Evolutionary conservation across 495 filamentous ascomycete species (phyloP), one percentile per base, ranked within the genome.

Genomic region (Talaromyces ruber): DNA sequence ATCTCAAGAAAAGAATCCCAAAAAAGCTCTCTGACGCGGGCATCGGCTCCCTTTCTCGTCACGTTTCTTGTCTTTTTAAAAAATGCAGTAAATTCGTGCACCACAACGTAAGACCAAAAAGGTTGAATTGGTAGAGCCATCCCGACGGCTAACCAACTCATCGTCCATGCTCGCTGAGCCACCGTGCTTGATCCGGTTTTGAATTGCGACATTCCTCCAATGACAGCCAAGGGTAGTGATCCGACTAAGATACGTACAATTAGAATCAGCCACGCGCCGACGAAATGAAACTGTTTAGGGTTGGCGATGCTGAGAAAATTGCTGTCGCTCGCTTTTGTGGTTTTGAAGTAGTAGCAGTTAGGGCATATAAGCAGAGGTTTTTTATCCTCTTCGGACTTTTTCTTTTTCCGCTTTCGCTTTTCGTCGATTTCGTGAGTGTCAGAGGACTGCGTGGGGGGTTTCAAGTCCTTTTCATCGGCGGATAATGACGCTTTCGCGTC

Each of bases 141-240:
- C 3, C 71, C 71, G 0, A 67, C 52, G 4, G 67, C 65, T 24
- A 77, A 32, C 75, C 74, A 77, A 3, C 61, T 62, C 68, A 77
- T 72, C 61, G 68, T 77, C 64, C 75, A 77, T 8, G 64, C 61
- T 14, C 72, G 64, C 62, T 77, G 74, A 14, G 62, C 52, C 1
- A 30, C 14, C 7, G 72, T 74, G 39, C 72, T 76, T 12, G 63
- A 18, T 18, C 62, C 64, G 0, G 50, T 6, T 9, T 62, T 26
- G 47, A 76, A 76, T 39, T 64, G 63, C 5, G 70, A 70, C 28
- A 77, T 34, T 8, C 51, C 66, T 4, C 70, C 75, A n/a, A 73
- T 67, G 32, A 74, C 59, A 21, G 64, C 66, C 43, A 78, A 62
- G n/a, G 73, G 68, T 14, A 72, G 29, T n/a, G 63, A 58, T 28